Conservation (phyloP, 345 rosid species). For the Aethionema arabicum region DNA sequence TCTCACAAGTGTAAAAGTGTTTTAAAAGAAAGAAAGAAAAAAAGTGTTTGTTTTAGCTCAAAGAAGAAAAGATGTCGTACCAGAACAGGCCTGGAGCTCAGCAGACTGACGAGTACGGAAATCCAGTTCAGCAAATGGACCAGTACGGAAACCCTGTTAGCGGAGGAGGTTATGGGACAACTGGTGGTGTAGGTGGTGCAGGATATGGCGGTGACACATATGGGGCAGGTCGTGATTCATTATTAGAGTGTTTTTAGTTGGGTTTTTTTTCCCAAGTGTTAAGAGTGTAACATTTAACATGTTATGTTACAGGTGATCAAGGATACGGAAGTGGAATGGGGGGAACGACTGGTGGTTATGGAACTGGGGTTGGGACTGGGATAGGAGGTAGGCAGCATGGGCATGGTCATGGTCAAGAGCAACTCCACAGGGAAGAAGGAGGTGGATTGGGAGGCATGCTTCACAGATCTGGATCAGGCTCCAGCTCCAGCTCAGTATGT, state of each 20-base stretch:
- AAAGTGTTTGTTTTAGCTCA: slow-evolving; percentile 14
- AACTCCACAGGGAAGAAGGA: slow-evolving; percentile 29
- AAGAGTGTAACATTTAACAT: too few species aligned
- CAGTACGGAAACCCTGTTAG: slow-evolving; percentile 38
- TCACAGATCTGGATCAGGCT: slow-evolving; percentile 56
- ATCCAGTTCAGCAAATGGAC: slow-evolving; percentile 36
- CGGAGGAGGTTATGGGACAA: slow-evolving; percentile 21
- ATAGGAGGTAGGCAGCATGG: slow-evolving; percentile 30
- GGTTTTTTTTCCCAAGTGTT: too few species aligned
- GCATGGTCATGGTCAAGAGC: slow-evolving; percentile 31
- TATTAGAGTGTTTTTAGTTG: too few species aligned
- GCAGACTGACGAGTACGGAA: slow-evolving; percentile 46
- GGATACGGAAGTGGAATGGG: slow-evolving; percentile 31
- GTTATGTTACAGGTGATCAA: slow-evolving; percentile 31
- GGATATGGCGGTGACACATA: slow-evolving; percentile 24
- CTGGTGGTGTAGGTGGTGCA: slow-evolving; percentile 25
- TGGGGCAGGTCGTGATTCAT: slow-evolving; percentile 23
- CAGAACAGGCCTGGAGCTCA: slow-evolving; percentile 38
- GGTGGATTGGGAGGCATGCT: slow-evolving; percentile 41
- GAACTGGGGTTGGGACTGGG: slow-evolving; percentile 32
- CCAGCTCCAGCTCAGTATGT: slow-evolving; percentile 52
- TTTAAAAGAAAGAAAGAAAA: slow-evolving; percentile 19
- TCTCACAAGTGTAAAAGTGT: slow-evolving; percentile 7
- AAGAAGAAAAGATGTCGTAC: slow-evolving; percentile 26
- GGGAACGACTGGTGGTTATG: slow-evolving; percentile 31